Evolutionary conservation across 169 alveolate species (phyloP).

Genomic region (Fabrea salina): DNA sequence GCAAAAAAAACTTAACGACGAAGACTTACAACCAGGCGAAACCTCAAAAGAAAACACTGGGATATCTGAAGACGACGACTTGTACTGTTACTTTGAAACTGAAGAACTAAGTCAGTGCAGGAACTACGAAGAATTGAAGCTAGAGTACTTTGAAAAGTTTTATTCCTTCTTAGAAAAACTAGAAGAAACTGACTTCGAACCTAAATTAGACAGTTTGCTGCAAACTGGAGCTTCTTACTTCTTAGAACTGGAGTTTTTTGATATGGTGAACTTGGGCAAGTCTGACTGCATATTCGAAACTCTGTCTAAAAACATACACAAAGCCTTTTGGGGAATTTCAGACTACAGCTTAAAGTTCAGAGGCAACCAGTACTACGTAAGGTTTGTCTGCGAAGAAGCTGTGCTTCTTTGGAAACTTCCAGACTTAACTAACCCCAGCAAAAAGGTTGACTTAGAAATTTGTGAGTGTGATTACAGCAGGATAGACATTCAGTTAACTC

Average conservation of each 20-base stretch:
- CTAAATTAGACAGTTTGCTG: no score
- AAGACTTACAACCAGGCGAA: not conserved
- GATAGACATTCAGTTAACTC: not conserved
- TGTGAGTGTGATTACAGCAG: not conserved
- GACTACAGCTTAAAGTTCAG: not conserved
- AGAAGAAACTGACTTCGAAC: no score
- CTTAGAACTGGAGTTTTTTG: no score
- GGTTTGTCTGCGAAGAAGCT: not conserved
- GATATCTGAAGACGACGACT: not conserved
- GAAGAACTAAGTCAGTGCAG: no score
- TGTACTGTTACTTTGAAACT: not conserved
- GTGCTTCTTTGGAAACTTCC: not conserved
- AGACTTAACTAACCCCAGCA: not conserved
- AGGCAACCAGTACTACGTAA: not conserved
- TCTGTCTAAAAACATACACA: not conserved
- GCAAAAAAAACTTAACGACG: slow-evolving; percentile 3
- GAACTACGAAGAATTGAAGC: no score
- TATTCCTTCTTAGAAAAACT: no score
- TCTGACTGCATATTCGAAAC: not conserved
- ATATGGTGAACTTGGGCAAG: no score
- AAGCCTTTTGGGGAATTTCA: not conserved
- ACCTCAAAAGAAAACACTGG: not conserved
- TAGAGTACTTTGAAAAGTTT: no score
- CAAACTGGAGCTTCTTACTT: no score
- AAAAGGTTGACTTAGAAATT: not conserved